Evolutionary conservation across 2,329 filamentous ascomycete species (phyloP).

Genomic region (Bipolaris victoriae): DNA sequence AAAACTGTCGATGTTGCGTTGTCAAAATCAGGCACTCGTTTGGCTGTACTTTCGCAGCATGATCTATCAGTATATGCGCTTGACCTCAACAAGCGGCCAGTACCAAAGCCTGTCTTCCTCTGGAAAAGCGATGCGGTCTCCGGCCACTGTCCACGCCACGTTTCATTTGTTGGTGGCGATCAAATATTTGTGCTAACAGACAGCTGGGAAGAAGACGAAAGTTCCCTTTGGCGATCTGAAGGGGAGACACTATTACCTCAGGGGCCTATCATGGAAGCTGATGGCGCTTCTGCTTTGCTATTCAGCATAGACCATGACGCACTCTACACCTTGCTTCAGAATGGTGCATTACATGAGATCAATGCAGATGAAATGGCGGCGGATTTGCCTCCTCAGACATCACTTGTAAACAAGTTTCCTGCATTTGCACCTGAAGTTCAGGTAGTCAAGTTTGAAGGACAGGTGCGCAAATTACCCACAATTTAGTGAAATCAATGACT

Average conservation of each 20-base stretch:
- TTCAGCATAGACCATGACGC: conserved; percentile 29
- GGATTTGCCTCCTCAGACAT: conserved; percentile 26
- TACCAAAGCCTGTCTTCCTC: conserved; percentile 53
- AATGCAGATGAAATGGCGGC: conserved; percentile 12
- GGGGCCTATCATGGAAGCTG: conserved; percentile 35
- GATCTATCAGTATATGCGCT: conserved; percentile 74
- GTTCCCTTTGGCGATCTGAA: conserved; percentile 36
- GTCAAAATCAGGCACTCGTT: conserved; percentile 49
- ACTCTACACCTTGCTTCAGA: conserved; percentile 33
- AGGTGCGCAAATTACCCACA: conserved; percentile 25
- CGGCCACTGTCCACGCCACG: conserved; percentile 50
- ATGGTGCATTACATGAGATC: conserved; percentile 31
- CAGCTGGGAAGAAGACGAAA: conserved; percentile 40
- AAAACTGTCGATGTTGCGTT: conserved; percentile 78
- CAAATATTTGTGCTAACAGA: conserved; percentile 47
- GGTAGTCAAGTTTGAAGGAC: conserved; percentile 27
- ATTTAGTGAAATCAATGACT: conserved; percentile 10
- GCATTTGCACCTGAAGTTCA: conserved; percentile 36
- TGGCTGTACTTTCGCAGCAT: conserved; percentile 74
- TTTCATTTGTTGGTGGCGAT: conserved; percentile 54
- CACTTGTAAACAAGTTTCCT: conserved; percentile 32
- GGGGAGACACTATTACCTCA: conserved; percentile 25
- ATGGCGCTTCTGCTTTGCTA: conserved; percentile 30
- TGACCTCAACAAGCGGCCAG: conserved; percentile 63
- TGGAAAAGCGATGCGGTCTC: conserved; percentile 40